Conservation (phyloP, 305 asterid species). For the Andrographis paniculata region DNA sequence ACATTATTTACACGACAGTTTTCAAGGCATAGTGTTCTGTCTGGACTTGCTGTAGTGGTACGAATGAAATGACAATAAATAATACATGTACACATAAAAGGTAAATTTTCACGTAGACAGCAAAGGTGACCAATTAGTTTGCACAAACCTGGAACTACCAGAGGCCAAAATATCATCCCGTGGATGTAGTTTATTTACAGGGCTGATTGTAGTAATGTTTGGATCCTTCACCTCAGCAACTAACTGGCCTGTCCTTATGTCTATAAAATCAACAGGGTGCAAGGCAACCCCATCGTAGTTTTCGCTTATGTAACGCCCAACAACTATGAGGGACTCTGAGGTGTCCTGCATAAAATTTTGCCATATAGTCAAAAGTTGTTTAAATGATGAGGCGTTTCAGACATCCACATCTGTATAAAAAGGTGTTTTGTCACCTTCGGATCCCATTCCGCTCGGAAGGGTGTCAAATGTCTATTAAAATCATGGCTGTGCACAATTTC, state of each 20-base stretch:
- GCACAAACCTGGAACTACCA: slow-evolving; percentile 88
- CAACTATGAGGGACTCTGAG: slow-evolving; percentile 77
- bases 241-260: slow-evolving; percentile 76
- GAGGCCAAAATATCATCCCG: slow-evolving; percentile 88
- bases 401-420: slow-evolving; percentile 13
- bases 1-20: too few species aligned
- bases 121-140: not conserved
- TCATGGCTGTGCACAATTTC: slow-evolving; percentile 98
- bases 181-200: slow-evolving; percentile 94
- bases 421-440: slow-evolving; percentile 64
- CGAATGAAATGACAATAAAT: not conserved
- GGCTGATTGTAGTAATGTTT: slow-evolving; percentile 82
- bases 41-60: too few species aligned
- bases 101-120: not conserved
- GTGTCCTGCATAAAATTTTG: slow-evolving; percentile 45
- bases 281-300: slow-evolving; percentile 81
- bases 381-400: not conserved
- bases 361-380: slow-evolving; percentile 1
- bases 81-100: not conserved
- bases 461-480: slow-evolving; percentile 87
- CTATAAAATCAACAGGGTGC: slow-evolving; percentile 93
- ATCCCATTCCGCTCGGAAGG: slow-evolving; percentile 98
- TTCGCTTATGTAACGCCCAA: slow-evolving; percentile 97
- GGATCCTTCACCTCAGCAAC: slow-evolving; percentile 94
- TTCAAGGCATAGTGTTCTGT: too few species aligned